Conservation (phyloP, 2,329 filamentous ascomycete species). For the Calonectria pteridis region DNA sequence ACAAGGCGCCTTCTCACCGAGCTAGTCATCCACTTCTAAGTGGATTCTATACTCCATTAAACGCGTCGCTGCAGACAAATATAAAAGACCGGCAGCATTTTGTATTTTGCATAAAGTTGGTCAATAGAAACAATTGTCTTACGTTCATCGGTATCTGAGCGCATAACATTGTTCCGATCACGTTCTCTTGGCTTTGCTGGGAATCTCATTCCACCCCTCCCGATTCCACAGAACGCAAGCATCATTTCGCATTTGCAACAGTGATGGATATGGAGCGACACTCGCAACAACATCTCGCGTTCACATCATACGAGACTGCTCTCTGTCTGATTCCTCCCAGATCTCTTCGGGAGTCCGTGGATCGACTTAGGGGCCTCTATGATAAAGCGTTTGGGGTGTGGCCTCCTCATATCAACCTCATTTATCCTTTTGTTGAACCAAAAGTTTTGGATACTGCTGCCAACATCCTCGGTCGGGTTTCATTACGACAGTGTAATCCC, state of each 20-base stretch:
- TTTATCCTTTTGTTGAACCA: slow-evolving; percentile 73
- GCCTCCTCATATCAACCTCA: slow-evolving; percentile 75
- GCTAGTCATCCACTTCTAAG: neutral
- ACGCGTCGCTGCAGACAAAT: too few species aligned
- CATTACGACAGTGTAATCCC: slow-evolving; percentile 25
- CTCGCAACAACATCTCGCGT: slow-evolving; percentile 11
- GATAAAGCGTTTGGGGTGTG: slow-evolving; percentile 72
- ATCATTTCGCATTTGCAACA: neutral
- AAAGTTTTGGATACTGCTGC: slow-evolving; percentile 60
- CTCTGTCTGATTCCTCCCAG: slow-evolving; percentile 70
- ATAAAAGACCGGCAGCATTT: neutral
- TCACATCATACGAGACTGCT: slow-evolving; percentile 67
- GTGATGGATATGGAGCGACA: slow-evolving; percentile 27
- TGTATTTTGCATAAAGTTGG: neutral
- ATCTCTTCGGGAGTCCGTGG: slow-evolving; percentile 60
- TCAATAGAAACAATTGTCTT: neutral
- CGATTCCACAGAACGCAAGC: neutral
- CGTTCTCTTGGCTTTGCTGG: too few species aligned
- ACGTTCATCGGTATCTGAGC: too few species aligned
- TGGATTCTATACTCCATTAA: too few species aligned
- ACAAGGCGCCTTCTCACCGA: neutral
- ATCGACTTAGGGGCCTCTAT: slow-evolving; percentile 70
- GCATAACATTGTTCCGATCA: neutral
- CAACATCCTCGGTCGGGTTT: slow-evolving; percentile 40
- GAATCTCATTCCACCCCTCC: neutral